Conservation (phyloP, 1,284 basidiomycete species). For the Mycena citricolor region DNA sequence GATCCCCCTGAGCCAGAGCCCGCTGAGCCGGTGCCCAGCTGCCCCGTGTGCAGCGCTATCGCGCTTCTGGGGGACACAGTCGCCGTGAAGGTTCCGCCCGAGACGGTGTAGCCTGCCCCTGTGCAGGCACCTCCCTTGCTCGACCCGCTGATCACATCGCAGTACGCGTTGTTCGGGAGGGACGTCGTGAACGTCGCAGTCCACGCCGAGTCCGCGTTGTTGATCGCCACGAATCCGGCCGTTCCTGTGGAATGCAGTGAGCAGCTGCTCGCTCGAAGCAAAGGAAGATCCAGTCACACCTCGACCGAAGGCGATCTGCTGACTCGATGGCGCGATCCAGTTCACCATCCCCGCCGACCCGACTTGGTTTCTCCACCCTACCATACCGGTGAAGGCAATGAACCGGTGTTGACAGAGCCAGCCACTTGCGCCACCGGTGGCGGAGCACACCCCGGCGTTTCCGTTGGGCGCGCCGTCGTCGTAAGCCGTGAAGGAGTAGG, state of each 20-base stretch:
- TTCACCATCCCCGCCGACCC: slow-evolving; percentile 47
- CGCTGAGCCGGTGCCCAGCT: slow-evolving; percentile 19
- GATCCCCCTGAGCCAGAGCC: slow-evolving; percentile 19
- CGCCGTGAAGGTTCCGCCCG: slow-evolving; percentile 38
- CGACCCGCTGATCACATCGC: slow-evolving; percentile 46
- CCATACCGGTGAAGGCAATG: slow-evolving; percentile 58
- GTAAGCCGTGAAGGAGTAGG: slow-evolving; percentile 51
- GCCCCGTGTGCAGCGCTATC: slow-evolving; percentile 44
- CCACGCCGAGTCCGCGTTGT: slow-evolving; percentile 46
- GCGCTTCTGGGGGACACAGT: slow-evolving; percentile 41
- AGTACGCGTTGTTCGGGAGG: slow-evolving; percentile 46
- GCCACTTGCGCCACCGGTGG: slow-evolving; percentile 50
- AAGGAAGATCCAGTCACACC: no score
- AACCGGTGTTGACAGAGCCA: slow-evolving; percentile 70
- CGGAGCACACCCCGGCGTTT: slow-evolving; percentile 48
- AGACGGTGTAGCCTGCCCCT: slow-evolving; percentile 40
- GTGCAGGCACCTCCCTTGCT: slow-evolving; percentile 35
- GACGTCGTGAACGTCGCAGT: slow-evolving; percentile 41
- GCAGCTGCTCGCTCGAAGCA: neutral
- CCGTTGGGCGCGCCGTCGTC: slow-evolving; percentile 60
- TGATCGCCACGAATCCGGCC: slow-evolving; percentile 50
- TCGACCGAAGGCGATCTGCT: slow-evolving; percentile 64
- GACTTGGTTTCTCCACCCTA: slow-evolving; percentile 63
- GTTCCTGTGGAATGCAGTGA: slow-evolving; percentile 28
- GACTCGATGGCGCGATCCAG: slow-evolving; percentile 55